These are phyloP conservation scores for Emiliania huxleyi DNA, from an alignment of 78 protist species.

Conservation along the genomic window DNA sequence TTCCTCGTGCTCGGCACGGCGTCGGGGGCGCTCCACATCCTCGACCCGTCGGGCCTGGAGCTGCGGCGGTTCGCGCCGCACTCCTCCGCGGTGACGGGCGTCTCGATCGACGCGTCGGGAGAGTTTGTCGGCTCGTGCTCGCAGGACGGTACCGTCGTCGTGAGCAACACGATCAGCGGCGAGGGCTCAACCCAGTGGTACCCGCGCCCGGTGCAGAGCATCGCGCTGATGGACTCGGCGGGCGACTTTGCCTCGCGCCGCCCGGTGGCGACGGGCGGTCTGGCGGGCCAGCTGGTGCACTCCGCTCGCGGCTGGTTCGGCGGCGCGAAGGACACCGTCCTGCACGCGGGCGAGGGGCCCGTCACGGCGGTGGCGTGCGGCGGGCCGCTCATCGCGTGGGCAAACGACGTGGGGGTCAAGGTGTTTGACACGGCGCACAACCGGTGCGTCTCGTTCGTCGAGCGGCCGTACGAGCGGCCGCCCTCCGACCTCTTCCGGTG, in stretches of 20 bases:
- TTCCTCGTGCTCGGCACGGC: constrained; percentile 41
- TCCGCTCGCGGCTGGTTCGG: constrained; percentile 67
- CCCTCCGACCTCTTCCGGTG: constrained; percentile 68
- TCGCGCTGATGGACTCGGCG: constrained; percentile 68
- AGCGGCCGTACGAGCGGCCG: constrained; percentile 43
- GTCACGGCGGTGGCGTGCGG: constrained; percentile 76
- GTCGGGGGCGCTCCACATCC: background rate
- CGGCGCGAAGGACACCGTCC: constrained; percentile 43
- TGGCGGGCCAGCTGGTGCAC: constrained; percentile 71
- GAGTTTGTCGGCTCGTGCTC: constrained; percentile 87
- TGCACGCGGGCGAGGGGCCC: constrained; percentile 79
- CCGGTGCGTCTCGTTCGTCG: constrained; percentile 69
- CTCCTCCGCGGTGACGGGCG: constrained; percentile 59
- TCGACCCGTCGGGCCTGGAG: constrained; percentile 22
- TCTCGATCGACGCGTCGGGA: constrained; percentile 74
- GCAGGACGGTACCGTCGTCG: constrained; percentile 69
- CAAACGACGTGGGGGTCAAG: constrained; percentile 85
- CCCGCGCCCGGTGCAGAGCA: constrained; percentile 46
- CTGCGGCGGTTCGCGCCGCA: constrained; percentile 48
- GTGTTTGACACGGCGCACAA: constrained; percentile 68
- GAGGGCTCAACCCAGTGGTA: background rate
- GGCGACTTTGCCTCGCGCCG: constrained; percentile 68
- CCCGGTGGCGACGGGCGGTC: constrained; percentile 80
- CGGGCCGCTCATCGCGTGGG: constrained; percentile 84
- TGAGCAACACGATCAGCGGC: background rate